Evolutionary conservation across 2,329 filamentous ascomycete genomes (phyloP).

Genomic region (Cryphonectria carpinicola): DNA sequence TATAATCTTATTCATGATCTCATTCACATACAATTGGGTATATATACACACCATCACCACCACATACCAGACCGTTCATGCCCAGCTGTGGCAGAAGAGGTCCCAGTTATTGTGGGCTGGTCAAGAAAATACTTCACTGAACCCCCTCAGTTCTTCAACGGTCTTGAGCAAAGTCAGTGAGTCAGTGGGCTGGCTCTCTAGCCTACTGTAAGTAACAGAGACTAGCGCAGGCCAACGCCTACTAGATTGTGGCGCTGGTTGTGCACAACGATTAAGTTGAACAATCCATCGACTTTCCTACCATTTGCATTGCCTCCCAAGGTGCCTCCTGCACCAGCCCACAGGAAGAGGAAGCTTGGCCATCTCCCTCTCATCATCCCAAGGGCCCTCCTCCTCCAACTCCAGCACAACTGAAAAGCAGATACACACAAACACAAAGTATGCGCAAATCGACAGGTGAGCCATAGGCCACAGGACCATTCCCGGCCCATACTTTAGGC

Average conservation of each 20-base stretch:
- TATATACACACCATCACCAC: background rate
- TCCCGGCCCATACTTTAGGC: background rate
- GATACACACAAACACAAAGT: background rate
- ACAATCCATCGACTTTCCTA: too few relatives aligned
- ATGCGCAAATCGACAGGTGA: background rate
- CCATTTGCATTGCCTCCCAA: too few relatives aligned
- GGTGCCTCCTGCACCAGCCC: background rate
- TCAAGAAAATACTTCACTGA: too few relatives aligned
- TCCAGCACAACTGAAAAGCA: background rate
- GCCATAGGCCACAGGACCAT: background rate
- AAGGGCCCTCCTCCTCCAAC: background rate
- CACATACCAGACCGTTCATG: background rate
- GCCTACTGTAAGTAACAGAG: too few relatives aligned
- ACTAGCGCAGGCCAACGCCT: too few relatives aligned
- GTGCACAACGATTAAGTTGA: too few relatives aligned
- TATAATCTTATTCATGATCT: background rate
- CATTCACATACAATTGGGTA: background rate
- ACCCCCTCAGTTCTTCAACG: too few relatives aligned
- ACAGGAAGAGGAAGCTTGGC: background rate
- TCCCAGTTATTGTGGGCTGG: too few relatives aligned
- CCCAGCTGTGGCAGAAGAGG: background rate
- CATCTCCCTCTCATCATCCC: background rate
- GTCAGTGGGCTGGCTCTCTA: too few relatives aligned
- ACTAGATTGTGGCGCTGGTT: too few relatives aligned
- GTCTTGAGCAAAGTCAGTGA: too few relatives aligned